Base-by-base conservation (phyloP, 2,329 filamentous ascomycete genomes). In the Pestalotiopsis sp. region DNA sequence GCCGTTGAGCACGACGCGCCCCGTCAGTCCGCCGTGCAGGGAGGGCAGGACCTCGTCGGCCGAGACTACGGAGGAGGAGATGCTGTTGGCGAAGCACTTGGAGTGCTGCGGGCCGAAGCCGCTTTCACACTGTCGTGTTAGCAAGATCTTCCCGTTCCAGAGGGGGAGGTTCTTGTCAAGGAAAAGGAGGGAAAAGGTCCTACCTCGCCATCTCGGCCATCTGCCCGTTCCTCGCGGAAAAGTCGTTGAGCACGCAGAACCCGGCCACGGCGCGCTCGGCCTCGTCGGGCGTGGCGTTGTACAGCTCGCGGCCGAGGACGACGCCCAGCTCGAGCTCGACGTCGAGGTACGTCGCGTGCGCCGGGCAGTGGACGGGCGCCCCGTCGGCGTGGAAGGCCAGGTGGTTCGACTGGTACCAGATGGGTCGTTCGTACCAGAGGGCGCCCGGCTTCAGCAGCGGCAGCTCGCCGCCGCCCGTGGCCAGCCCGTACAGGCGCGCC, bases 351-450 rank as follows among this genome's bases (percentile, higher is more conserved):
- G 68, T 41, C 52, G 73, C 75, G 65, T 73, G 72, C 25, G 7
- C 9, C 0, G 75, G 75, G 59, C 70, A 73, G 4, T 68, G 59
- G 4, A 76, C 70, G 3, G 70, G 63, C 11, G 72, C 73, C 23
- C 72, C 72, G 60, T 75, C 74, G 2, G 72, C 64, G 36, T 73
- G 73, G 66, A 76, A 74, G 23, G 71, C 74, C n/a, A 75, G 68
- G 67, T 76, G 75, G 58, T 76, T 76, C 23, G 72, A 73, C 61
- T 76, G 75, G 58, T 76, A 76, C 69, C 73, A 76, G 56, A 76
- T 73, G 7, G 75, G 72, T 70, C 74, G 73, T 40, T 41, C 25
- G 68, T 73, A 72, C 73, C 72, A 75, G 20, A 76, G 70, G 14
- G 69, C 60, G 4, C 65, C 66, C 1, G 75, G 75, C 31, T 68